Conservation (phyloP, 805 yeast genomes). For the Metschnikowia drakensbergensis region DNA sequence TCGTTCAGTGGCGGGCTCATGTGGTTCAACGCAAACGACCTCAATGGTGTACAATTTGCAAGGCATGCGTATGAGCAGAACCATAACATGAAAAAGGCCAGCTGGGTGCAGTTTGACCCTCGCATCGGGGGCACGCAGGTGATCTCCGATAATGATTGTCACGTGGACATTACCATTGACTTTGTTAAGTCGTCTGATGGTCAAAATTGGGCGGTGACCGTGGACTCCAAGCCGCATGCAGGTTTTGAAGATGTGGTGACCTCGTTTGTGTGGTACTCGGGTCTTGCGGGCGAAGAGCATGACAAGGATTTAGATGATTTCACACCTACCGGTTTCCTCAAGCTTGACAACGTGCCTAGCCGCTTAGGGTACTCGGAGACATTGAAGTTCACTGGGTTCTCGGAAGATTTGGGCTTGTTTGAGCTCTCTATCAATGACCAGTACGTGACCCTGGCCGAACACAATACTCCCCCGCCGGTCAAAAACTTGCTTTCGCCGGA, state of each 20-base stretch:
- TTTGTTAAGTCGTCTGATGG: slow-evolving; percentile 71
- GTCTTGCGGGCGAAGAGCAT: slow-evolving; percentile 48
- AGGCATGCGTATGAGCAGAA: slow-evolving; percentile 75
- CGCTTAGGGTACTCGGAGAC: slow-evolving; percentile 34
- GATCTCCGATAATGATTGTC: slow-evolving; percentile 62
- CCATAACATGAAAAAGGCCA: slow-evolving; percentile 68
- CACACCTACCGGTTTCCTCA: slow-evolving; percentile 23
- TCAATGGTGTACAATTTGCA: slow-evolving; percentile 48
- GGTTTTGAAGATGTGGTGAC: slow-evolving; percentile 48
- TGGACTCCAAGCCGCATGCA: slow-evolving; percentile 60
- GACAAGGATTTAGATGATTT: slow-evolving; percentile 20
- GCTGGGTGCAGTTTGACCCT: slow-evolving; percentile 88
- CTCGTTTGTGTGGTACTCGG: slow-evolving; percentile 74
- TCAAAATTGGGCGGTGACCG: slow-evolving; percentile 75
- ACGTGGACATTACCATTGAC: slow-evolving; percentile 60
- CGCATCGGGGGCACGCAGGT: slow-evolving; percentile 80
- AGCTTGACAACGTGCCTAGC: slow-evolving; percentile 22
- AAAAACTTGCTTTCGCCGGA: slow-evolving; percentile 30
- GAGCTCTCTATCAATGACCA: slow-evolving; percentile 52
- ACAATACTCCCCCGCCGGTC: slow-evolving; percentile 40
- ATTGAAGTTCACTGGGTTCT: slow-evolving; percentile 39
- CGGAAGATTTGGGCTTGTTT: slow-evolving; percentile 68
- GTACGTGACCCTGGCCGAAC: slow-evolving; percentile 11
- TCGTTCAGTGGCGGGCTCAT: slow-evolving; percentile 75
- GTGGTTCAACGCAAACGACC: slow-evolving; percentile 75